A percentile compares a stretch with the other conserved stretches of the same genome.
Evolutionary conservation across 768 basidiomycete species (phyloP).

Genomic region (Rhizopogon rudus): DNA sequence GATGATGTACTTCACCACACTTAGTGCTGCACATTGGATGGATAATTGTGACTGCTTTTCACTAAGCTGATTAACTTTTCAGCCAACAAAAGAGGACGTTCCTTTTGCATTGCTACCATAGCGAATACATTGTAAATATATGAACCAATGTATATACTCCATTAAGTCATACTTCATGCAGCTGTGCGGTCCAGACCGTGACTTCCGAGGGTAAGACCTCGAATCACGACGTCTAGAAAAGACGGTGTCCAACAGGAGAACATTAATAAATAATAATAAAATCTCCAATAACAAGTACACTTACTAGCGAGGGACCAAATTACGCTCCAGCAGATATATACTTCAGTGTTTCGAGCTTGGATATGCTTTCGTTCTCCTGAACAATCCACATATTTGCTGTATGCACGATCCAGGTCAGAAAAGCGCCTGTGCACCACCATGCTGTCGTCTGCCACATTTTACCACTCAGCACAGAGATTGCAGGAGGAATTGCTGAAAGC

Average conservation of each 20-base stretch:
- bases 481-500: conserved; percentile 43
- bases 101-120: no score
- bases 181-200: no score
- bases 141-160: no score
- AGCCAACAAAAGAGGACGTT: no score
- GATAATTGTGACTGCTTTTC: no score
- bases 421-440: conserved; percentile 48
- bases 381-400: conserved; percentile 40
- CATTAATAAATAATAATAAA: background rate
- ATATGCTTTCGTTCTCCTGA: conserved; percentile 41
- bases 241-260: background rate
- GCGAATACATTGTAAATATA: no score
- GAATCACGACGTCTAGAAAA: background rate
- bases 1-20: no score
- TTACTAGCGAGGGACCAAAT: conserved; percentile 1
- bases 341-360: conserved; percentile 46
- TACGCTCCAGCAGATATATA: conserved; percentile 54
- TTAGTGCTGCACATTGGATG: no score
- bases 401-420: conserved; percentile 41
- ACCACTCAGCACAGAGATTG: conserved; percentile 41
- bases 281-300: background rate
- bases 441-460: conserved; percentile 47
- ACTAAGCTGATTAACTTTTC: no score
- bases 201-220: no score
- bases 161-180: no score